phyloP scores from a whole-genome alignment of 495 filamentous ascomycete species.

The Talaromyces wortmannii region DNA sequence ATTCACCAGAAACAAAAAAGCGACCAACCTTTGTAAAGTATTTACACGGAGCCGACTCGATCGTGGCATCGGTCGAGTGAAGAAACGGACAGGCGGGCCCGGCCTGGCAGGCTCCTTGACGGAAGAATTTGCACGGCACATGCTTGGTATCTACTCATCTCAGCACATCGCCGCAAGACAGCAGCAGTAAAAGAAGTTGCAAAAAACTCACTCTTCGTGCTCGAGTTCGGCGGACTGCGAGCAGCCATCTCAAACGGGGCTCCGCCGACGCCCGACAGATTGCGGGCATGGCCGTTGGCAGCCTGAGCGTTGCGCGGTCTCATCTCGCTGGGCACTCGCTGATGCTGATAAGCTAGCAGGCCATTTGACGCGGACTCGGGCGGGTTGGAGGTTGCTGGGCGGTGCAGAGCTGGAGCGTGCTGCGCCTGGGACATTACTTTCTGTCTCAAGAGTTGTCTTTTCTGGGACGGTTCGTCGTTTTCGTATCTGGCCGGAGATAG shows the following conservation, averaged over 20 bases:
- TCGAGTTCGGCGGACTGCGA: slow-evolving; percentile 70
- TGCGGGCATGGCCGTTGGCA: slow-evolving; percentile 36
- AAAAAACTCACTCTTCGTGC: slow-evolving; percentile 57
- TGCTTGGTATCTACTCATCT: slow-evolving; percentile 75
- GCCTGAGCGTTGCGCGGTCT: slow-evolving; percentile 21
- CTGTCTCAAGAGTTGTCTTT: too few species aligned
- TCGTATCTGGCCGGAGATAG: not conserved
- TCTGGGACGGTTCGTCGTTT: too few species aligned
- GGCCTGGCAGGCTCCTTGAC: slow-evolving; percentile 92
- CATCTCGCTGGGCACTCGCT: slow-evolving; percentile 19
- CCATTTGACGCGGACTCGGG: not conserved
- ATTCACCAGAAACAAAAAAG: not conserved
- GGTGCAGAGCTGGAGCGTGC: not conserved
- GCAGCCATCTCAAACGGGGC: slow-evolving; percentile 33
- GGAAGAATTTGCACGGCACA: slow-evolving; percentile 99
- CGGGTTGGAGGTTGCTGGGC: not conserved
- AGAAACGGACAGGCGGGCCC: slow-evolving; percentile 94
- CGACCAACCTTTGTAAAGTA: slow-evolving; percentile 89
- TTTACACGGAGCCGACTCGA: slow-evolving; percentile 86
- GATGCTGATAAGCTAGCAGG: not conserved
- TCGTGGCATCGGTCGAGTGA: slow-evolving; percentile 73
- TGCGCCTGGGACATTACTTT: not conserved
- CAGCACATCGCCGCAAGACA: too few species aligned
- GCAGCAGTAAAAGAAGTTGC: too few species aligned
- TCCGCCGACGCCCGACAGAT: slow-evolving; percentile 26